Conservation (phyloP, 1,139 yeast genomes). For the Yarrowia galli region DNA sequence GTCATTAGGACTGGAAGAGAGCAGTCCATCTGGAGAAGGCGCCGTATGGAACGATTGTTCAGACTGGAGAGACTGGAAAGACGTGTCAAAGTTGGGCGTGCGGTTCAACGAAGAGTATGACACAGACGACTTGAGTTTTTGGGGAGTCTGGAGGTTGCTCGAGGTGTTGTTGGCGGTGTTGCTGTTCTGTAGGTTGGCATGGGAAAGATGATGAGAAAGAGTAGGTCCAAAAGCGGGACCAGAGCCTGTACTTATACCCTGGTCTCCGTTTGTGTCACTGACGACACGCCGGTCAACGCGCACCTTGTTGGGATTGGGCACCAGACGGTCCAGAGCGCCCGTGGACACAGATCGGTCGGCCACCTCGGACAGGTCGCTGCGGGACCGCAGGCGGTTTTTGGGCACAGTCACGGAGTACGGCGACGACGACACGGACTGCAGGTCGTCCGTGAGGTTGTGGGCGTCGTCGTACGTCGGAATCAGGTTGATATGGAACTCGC, state of each 20-base stretch:
- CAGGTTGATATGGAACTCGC: conserved; percentile 36
- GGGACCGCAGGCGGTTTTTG: conserved; percentile 14
- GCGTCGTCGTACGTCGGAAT: conserved; percentile 33
- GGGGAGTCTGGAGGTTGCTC: conserved; percentile 1
- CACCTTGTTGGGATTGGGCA: conserved; percentile 1
- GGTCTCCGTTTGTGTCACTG: conserved; percentile 7
- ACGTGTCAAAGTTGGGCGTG: conserved; percentile 30
- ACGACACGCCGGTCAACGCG: conserved; percentile 28
- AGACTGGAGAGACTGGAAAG: conserved; percentile 4
- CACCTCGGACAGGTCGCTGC: conserved; percentile 12
- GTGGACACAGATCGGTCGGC: conserved; percentile 19
- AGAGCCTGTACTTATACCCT: not conserved
- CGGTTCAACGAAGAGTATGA: conserved; percentile 20
- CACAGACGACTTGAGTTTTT: conserved; percentile 18
- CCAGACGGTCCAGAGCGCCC: conserved; percentile 17
- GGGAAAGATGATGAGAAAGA: not conserved
- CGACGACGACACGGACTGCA: conserved; percentile 36
- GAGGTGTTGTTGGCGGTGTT: not conserved
- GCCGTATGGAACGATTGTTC: conserved; percentile 37
- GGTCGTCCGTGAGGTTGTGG: conserved; percentile 28
- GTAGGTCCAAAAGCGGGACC: too few relatives aligned
- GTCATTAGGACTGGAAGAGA: conserved; percentile 17
- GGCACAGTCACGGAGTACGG: conserved; percentile 34
- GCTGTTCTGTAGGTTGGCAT: conserved; percentile 13
- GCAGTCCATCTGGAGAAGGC: conserved; percentile 19